phyloP scores from a whole-genome alignment of 2,329 filamentous ascomycete genomes.

The Claviceps fusiformis region DNA sequence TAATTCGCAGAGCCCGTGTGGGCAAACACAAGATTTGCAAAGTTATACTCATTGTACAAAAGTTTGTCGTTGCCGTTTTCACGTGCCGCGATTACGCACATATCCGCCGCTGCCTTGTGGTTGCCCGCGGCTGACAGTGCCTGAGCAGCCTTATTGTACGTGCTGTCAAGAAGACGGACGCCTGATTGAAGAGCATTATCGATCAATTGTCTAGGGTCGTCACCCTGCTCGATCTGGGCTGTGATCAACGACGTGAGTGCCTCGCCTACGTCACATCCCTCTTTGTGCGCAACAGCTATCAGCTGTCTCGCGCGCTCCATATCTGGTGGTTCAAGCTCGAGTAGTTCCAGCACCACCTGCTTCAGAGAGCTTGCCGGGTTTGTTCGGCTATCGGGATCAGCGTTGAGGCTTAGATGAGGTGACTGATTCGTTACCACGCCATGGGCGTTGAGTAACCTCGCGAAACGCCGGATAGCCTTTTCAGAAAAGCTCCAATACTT shows the following conservation, averaged over 20 bases:
- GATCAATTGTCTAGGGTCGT: constrained; percentile 14
- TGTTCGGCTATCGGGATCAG: background rate
- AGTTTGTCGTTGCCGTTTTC: constrained; percentile 23
- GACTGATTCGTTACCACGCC: constrained; percentile 23
- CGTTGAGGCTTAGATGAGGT: background rate
- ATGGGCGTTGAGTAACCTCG: constrained; percentile 1
- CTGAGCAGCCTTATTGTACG: constrained; percentile 23
- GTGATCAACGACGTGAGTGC: constrained; percentile 27
- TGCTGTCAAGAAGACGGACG: constrained; percentile 19
- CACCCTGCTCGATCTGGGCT: constrained; percentile 22
- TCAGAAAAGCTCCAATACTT: constrained; percentile 22
- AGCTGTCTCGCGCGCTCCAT: constrained; percentile 23
- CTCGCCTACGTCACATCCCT: constrained; percentile 27
- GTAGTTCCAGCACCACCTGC: constrained; percentile 31
- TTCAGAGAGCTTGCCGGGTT: constrained; percentile 19
- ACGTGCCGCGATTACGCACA: constrained; percentile 23
- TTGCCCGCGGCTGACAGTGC: constrained; percentile 17
- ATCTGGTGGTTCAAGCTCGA: constrained; percentile 18
- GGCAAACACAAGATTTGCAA: constrained; percentile 22
- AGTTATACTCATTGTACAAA: constrained; percentile 24
- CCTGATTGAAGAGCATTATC: constrained; percentile 15
- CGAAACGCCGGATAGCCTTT: constrained; percentile 10
- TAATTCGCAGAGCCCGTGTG: constrained; percentile 21
- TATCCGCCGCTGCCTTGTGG: constrained; percentile 15
- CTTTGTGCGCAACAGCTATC: constrained; percentile 23